Conservation (phyloP, 768 basidiomycete species). For the Solioccasus polychromus region DNA sequence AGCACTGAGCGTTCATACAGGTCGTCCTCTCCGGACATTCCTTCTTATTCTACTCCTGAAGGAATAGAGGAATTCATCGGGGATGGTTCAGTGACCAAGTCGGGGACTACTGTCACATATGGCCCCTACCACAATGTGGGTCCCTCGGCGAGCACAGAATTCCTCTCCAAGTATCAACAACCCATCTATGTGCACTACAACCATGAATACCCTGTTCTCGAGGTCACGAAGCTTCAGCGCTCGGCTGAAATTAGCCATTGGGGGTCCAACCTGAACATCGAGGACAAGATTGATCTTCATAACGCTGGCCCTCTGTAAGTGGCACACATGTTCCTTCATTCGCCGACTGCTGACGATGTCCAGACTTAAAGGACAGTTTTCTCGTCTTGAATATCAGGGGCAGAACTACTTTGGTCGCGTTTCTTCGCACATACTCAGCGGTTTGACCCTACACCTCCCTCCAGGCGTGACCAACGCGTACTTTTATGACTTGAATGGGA, state of each 20-base stretch:
- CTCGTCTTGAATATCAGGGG: conserved; percentile 83
- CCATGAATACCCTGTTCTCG: conserved; percentile 78
- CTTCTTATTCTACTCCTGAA: conserved; percentile 69
- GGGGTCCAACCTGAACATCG: conserved; percentile 92
- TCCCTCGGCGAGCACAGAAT: conserved; percentile 52
- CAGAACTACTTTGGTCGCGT: conserved; percentile 67
- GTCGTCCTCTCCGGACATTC: conserved; percentile 65
- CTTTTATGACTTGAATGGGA: conserved; percentile 90
- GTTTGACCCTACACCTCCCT: conserved; percentile 77
- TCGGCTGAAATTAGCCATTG: conserved; percentile 93
- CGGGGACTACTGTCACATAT: conserved; percentile 80
- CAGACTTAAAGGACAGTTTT: conserved; percentile 95
- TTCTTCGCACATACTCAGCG: conserved; percentile 68
- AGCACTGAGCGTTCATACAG: conserved; percentile 37
- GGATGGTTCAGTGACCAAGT: conserved; percentile 64
- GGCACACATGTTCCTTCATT: not conserved
- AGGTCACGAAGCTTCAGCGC: conserved; percentile 70
- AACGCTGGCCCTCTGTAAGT: conserved; percentile 91
- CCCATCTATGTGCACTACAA: conserved; percentile 73
- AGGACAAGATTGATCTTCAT: conserved; percentile 81
- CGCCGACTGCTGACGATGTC: not conserved
- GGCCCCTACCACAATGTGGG: conserved; percentile 83
- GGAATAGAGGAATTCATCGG: conserved; percentile 55
- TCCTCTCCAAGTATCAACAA: conserved; percentile 61
- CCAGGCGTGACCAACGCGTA: conserved; percentile 79